Evolutionary conservation across 106 monocot species (phyloP), one percentile per base, ranked within the genome.

Genomic region (Dendrobium officinale): DNA sequence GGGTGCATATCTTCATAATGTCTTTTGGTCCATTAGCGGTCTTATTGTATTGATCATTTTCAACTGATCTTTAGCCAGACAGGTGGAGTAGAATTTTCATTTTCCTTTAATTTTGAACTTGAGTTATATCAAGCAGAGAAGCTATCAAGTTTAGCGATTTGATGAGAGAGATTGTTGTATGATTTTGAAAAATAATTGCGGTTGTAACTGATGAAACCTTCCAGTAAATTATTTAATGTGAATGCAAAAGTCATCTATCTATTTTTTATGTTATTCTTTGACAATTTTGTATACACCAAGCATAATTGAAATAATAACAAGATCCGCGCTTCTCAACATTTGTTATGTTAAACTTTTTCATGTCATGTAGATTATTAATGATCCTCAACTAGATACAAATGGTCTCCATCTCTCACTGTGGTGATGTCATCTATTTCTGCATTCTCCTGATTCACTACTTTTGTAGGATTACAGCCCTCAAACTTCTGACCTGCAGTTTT

Each of bases 401-500:
- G 78, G 78, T 78, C 78, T 55, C 78, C 78, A 42, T 78, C 78
- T 59, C 40, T 16, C 8, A 78, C 78, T 37, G 31, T 40, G 6
- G 17, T 42, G 9, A 78, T 78, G 41, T 78, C 78, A 41, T 78
- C 78, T 78, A 61, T 59, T 78, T 78, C 78, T 17, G 78, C 58
- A 56, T 42, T 40, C 55, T 59, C 33, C 6, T 42, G 59, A 59
- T 61, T 78, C 31, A 78, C 40, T 55, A 78, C 31, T 61, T 78
- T 78, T 16, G 18, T 58, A 78, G 61, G 78, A 58, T 58, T 26
- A 61, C 31, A 22, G 17, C 78, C 56, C 40, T 40, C 78, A 61
- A 78, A 78, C 78, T 78, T 78, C 78, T 61, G 9, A 61, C 41
- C 78, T 78, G 78, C 33, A 78, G 22, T 40, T 55, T 58, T 77